Evolutionary conservation across 345 rosid genomes (phyloP).

Genomic region (Boechera retrofracta): DNA sequence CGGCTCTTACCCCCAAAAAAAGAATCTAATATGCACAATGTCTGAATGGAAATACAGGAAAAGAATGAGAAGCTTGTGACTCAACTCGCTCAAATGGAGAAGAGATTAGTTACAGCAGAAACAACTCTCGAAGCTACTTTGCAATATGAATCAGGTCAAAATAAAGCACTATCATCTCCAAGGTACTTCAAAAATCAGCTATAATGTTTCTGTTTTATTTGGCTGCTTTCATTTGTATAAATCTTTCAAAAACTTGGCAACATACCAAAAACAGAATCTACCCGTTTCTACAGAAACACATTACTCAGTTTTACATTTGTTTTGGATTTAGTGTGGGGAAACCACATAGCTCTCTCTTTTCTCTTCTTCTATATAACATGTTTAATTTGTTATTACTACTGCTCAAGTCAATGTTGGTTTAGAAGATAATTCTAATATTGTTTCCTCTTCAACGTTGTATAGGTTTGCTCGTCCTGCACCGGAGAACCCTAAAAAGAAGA

Average conservation of each 20-base stretch:
- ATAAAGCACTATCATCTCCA: constrained; percentile 72
- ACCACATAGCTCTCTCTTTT: background rate
- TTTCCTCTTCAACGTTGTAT: constrained; percentile 22
- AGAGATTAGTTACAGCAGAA: constrained; percentile 90
- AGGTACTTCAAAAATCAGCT: constrained; percentile 33
- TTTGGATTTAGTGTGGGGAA: background rate
- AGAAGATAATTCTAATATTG: constrained; percentile 9
- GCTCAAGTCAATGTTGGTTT: constrained; percentile 28
- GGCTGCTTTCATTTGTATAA: constrained; percentile 17
- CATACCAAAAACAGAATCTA: constrained; percentile 2
- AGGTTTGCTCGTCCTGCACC: constrained; percentile 51
- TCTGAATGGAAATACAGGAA: constrained; percentile 59
- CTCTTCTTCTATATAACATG: background rate
- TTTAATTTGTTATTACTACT: background rate
- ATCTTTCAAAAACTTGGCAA: constrained; percentile 20
- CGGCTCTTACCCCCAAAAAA: background rate
- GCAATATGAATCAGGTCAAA: constrained; percentile 80
- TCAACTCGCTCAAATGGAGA: constrained; percentile 75
- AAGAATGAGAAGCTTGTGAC: constrained; percentile 79
- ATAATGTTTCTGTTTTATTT: constrained; percentile 2
- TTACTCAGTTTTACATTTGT: background rate
- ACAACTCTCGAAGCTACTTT: constrained; percentile 87
- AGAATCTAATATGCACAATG: background rate
- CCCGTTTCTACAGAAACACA: background rate
- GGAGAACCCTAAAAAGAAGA: constrained; percentile 63